Base-by-base conservation (phyloP, 1,284 basidiomycete genomes). In the Malassezia brasiliensis region DNA sequence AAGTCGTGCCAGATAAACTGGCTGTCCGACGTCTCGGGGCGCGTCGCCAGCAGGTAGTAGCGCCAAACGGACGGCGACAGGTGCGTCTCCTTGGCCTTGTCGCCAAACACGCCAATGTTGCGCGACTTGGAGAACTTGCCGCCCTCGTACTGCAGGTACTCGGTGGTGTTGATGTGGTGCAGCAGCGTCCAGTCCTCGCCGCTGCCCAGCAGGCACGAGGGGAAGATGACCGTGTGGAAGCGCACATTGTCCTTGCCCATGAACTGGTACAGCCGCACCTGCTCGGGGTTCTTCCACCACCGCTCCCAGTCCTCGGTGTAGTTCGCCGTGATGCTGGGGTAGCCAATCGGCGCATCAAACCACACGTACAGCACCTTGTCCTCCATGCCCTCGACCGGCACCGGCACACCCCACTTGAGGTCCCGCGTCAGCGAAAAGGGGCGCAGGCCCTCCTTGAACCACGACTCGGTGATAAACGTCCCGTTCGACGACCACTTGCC, bases 91-190 rank as follows among this genome's bases (percentile, higher is more conserved):
- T 83, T 87, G 0, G 94, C 94, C 37, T 86, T 86, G 64, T 91
- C 90, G 34, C 94, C 94, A 64, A 99, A 99, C 1, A 99, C 94
- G 56, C 94, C 94, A 56, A 96, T 85, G 66, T 90, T 90, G 65
- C 88, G 84, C 67, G 89, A 91, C 79, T 99, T 99, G 53, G 89
- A 94, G 80, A 99, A 99, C 76, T 99, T 99, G 50, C 91, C 93
- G 52, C 89, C 89, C 76, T 98, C 94, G 76, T 98, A 99, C 74
- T 96, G 96, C 56, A 99, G 80, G 75, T 94, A 98, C 76, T 99
- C 90, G 56, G 94, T 96, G 6, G 90, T 90, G 25, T 89, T 94
- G 57, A 99, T 79, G 78, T 96, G 90, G 76, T 96, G 87, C 5
- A 98, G 81, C 76, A 81, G 89, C 34, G 93, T 96, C 93, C 94